Evolutionary conservation across 2,329 filamentous ascomycete genomes (phyloP).

Genomic region (Shiraia bambusicola): DNA sequence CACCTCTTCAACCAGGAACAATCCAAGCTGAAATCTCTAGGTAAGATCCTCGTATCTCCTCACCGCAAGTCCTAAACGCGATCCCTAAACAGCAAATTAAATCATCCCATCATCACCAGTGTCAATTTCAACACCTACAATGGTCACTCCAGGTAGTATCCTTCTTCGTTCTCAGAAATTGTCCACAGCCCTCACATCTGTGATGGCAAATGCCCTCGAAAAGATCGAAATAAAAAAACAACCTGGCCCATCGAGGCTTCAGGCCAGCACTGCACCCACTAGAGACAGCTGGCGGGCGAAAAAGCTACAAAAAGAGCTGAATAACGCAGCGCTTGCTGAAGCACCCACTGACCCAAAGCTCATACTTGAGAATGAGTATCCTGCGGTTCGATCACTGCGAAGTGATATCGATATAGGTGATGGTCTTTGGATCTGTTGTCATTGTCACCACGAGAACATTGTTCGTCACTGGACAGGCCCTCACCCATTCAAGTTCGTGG

Average conservation of each 20-base stretch:
- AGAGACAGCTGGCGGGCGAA: not conserved
- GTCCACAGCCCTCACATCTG: constrained; percentile 5
- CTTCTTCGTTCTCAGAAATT: constrained; percentile 5
- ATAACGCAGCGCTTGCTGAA: constrained; percentile 7
- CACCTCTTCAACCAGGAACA: too few species aligned
- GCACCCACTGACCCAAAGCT: constrained; percentile 10
- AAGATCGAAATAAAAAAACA: constrained; percentile 4
- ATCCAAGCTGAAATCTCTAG: too few species aligned
- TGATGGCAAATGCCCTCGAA: constrained; percentile 7
- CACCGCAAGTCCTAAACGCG: too few species aligned
- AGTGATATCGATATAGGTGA: constrained; percentile 18
- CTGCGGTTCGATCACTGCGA: constrained; percentile 10
- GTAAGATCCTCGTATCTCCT: too few species aligned
- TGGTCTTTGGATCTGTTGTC: constrained; percentile 17
- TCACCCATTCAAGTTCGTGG: constrained; percentile 16
- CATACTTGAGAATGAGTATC: constrained; percentile 14
- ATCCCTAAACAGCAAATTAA: too few species aligned
- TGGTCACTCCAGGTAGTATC: constrained; percentile 4
- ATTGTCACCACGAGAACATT: constrained; percentile 18
- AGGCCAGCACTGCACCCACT: not conserved
- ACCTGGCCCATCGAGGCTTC: not conserved
- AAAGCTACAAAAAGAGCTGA: constrained; percentile 8
- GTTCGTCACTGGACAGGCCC: constrained; percentile 12
- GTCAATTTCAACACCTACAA: not conserved
- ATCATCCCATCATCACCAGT: too few species aligned